Evolutionary conservation across 1,139 yeast species (phyloP).

Genomic region (Yamadazyma kanchanaburiensis): DNA sequence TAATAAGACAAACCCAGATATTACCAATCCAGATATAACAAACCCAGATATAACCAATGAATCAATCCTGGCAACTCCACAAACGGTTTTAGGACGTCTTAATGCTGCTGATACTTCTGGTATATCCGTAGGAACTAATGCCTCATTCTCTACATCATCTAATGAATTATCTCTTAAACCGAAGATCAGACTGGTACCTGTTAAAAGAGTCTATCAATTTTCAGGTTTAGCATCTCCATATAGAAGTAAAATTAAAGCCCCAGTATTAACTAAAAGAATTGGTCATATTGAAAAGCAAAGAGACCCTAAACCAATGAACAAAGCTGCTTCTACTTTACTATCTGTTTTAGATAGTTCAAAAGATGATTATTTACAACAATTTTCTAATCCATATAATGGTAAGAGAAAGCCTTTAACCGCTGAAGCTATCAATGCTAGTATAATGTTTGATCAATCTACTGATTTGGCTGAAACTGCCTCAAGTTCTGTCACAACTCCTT

Average conservation of each 20-base stretch:
- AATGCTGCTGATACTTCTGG: not conserved
- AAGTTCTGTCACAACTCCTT: slow-evolving; percentile 14
- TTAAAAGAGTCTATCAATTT: slow-evolving; percentile 56
- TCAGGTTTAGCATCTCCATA: slow-evolving; percentile 67
- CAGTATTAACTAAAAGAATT: slow-evolving; percentile 14
- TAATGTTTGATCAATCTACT: slow-evolving; percentile 29
- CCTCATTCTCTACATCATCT: not conserved
- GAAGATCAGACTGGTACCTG: slow-evolving; percentile 19
- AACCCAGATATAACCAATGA: not conserved
- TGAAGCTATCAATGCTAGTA: slow-evolving; percentile 34
- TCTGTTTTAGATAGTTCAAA: slow-evolving; percentile 51
- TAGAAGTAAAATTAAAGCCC: slow-evolving; percentile 43
- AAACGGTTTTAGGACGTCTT: slow-evolving; percentile 6
- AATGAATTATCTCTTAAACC: slow-evolving; percentile 2
- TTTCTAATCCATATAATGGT: slow-evolving; percentile 50
- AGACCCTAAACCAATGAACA: slow-evolving; percentile 40
- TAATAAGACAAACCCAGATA: not conserved
- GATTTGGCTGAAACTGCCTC: slow-evolving; percentile 13
- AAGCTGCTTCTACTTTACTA: slow-evolving; percentile 63
- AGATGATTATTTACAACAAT: slow-evolving; percentile 21
- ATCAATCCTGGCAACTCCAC: slow-evolving; percentile 10
- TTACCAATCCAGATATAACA: not conserved
- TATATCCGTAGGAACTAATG: not conserved
- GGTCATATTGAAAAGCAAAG: slow-evolving; percentile 1
- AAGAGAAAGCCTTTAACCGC: slow-evolving; percentile 23